A percentile compares a stretch with the other conserved stretches of the same genome.
Evolutionary conservation across 2,329 filamentous ascomycete species (phyloP).

Genomic region (Scleromitrula shiraiana): DNA sequence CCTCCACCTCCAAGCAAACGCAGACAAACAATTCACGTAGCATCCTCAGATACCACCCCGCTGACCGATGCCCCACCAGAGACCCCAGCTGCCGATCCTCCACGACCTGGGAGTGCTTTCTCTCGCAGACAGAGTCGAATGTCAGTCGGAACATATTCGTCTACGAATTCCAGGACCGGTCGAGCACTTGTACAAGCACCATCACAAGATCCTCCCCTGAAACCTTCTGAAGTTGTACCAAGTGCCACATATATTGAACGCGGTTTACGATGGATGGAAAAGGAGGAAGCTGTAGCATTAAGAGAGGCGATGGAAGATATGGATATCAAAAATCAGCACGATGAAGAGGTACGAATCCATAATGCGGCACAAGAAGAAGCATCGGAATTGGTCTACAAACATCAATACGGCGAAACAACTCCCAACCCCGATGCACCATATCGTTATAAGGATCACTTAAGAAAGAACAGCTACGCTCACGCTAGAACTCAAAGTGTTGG

Average conservation of each 20-base stretch:
- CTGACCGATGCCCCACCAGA: conserved; percentile 11
- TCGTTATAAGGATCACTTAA: conserved; percentile 59
- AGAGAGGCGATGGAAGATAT: conserved; percentile 67
- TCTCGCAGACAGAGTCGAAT: conserved; percentile 26
- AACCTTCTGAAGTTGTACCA: conserved; percentile 53
- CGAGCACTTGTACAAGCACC: conserved; percentile 23
- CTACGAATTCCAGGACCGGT: conserved; percentile 25
- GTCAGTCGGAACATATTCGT: conserved; percentile 25
- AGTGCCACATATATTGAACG: conserved; percentile 65
- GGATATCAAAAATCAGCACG: conserved; percentile 45
- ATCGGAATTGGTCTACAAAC: conserved; percentile 70
- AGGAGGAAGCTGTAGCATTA: conserved; percentile 64
- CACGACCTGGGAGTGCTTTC: conserved; percentile 23
- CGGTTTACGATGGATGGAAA: conserved; percentile 71
- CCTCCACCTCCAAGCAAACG: conserved; percentile 44
- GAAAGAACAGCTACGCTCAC: conserved; percentile 64
- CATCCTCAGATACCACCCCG: conserved; percentile 8
- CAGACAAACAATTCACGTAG: conserved; percentile 31
- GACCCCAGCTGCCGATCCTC: conserved; percentile 15
- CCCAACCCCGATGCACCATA: conserved; percentile 56
- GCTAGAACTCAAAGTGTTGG: conserved; percentile 54
- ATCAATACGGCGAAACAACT: conserved; percentile 51
- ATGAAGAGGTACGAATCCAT: conserved; percentile 57
- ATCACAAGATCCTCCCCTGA: conserved; percentile 34
- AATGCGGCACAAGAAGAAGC: conserved; percentile 68